A percentile compares a stretch with the other conserved stretches of the same genome.
Conservation (phyloP, 1,284 basidiomycete species). For the Naganishia liquefaciens region DNA sequence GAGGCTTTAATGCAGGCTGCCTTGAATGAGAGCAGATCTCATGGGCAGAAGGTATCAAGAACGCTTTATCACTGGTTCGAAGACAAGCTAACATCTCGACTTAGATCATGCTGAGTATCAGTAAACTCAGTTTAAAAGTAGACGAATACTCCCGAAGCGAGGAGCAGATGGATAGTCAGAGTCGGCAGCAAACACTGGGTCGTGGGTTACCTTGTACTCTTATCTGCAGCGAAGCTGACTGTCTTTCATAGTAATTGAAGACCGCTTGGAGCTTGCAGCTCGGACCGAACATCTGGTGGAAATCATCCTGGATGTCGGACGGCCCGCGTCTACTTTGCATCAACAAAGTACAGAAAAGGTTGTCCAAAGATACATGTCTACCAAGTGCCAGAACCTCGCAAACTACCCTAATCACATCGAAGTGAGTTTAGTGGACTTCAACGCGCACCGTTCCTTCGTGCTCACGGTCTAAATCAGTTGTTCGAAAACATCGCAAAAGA, state of each 20-base stretch:
- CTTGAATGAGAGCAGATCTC: constrained; percentile 61
- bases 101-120: constrained; percentile 85
- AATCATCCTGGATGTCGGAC: constrained; percentile 35
- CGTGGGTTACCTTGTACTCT: constrained; percentile 33
- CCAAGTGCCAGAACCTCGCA: constrained; percentile 19
- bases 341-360: constrained; percentile 10
- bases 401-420: constrained; percentile 15
- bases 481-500: constrained; percentile 39
- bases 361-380: constrained; percentile 28
- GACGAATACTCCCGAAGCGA: constrained; percentile 59
- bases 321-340: constrained; percentile 8
- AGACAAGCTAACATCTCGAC: too few species aligned
- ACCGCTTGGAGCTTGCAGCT: constrained; percentile 58
- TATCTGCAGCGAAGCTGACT: not conserved
- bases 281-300: constrained; percentile 58
- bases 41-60: constrained; percentile 69
- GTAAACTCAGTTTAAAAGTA: constrained; percentile 81
- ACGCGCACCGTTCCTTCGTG: not conserved
- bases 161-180: constrained; percentile 28
- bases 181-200: constrained; percentile 33
- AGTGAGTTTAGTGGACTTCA: not conserved
- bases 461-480: constrained; percentile 31
- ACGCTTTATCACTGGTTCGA: not conserved
- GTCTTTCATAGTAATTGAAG: constrained; percentile 52
- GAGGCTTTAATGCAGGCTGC: constrained; percentile 66